Conservation (phyloP, 2,329 filamentous ascomycete species). For the Fusarium sp. region DNA sequence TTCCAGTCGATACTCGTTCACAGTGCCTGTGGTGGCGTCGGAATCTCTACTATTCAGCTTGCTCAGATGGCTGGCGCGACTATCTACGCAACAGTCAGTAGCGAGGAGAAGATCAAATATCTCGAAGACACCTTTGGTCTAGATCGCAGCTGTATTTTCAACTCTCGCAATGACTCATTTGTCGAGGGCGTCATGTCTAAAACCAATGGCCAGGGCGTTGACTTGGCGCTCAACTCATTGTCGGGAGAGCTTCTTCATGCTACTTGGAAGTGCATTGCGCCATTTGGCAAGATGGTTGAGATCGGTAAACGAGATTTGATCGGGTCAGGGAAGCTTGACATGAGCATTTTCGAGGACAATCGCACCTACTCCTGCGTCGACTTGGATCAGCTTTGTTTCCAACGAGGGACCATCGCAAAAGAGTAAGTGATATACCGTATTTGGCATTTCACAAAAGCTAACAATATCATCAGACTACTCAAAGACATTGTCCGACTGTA, state of each 20-base stretch:
- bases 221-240: constrained; percentile 2
- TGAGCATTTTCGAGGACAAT: constrained; percentile 7
- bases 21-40: constrained; percentile 3
- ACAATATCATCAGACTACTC: background rate
- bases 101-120: constrained; percentile 3
- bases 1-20: constrained; percentile 1
- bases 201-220: constrained; percentile 2
- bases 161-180: constrained; percentile 10
- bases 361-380: constrained; percentile 10
- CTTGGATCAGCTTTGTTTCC: constrained; percentile 12
- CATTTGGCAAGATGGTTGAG: constrained; percentile 11
- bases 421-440: background rate
- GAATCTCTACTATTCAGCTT: constrained; percentile 9
- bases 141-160: constrained; percentile 1
- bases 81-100: constrained; percentile 8
- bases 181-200: background rate
- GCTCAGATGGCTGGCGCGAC: constrained; percentile 5
- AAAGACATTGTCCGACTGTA: background rate
- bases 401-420: background rate
- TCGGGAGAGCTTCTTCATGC: constrained; percentile 13
- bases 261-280: constrained; percentile 12
- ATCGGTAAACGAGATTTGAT: constrained; percentile 14
- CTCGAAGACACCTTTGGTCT: background rate
- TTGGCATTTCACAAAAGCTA: background rate
- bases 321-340: constrained; percentile 8